These are phyloP conservation scores for Pterocarpus macrocarpus DNA, from an alignment of 306 rosid genomes.

Conservation along the genomic window DNA sequence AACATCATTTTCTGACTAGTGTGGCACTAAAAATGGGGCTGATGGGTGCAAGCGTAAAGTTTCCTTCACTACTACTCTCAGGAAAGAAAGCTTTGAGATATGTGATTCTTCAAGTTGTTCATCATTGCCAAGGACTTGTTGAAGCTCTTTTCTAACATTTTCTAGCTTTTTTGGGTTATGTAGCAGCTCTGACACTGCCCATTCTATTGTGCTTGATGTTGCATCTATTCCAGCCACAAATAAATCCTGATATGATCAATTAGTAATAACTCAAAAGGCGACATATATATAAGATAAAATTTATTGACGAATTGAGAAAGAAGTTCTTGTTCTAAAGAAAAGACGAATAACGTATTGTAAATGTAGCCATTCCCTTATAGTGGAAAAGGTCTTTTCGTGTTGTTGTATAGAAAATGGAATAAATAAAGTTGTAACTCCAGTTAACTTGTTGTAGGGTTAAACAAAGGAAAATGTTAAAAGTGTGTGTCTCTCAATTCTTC, in stretches of 20 bases:
- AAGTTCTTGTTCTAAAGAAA: too few relatives aligned
- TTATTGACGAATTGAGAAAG: too few relatives aligned
- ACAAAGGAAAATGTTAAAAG: too few relatives aligned
- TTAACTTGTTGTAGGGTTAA: too few relatives aligned
- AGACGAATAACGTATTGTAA: too few relatives aligned
- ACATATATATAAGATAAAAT: too few relatives aligned
- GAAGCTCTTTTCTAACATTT: not conserved
- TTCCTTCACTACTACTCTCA: constrained; percentile 35
- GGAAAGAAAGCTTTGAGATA: not conserved
- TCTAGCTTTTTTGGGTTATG: not conserved
- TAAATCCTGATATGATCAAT: not conserved
- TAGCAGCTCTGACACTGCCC: constrained; percentile 3
- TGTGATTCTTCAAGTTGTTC: constrained; percentile 7
- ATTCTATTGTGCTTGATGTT: not conserved
- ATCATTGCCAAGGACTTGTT: not conserved
- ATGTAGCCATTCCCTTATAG: too few relatives aligned
- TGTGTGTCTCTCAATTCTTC: too few relatives aligned
- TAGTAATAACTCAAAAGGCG: too few relatives aligned
- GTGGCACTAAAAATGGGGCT: constrained; percentile 35
- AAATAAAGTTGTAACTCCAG: too few relatives aligned
- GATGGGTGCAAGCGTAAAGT: constrained; percentile 39
- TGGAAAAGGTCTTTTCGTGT: too few relatives aligned
- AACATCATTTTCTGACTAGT: not conserved
- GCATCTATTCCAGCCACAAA: not conserved
- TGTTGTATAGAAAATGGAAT: too few relatives aligned